Percentiles rank a stretch among this genome's conserved stretches.
Conservation (phyloP, 1,284 basidiomycete genomes). For the Naganishia sp. region DNA sequence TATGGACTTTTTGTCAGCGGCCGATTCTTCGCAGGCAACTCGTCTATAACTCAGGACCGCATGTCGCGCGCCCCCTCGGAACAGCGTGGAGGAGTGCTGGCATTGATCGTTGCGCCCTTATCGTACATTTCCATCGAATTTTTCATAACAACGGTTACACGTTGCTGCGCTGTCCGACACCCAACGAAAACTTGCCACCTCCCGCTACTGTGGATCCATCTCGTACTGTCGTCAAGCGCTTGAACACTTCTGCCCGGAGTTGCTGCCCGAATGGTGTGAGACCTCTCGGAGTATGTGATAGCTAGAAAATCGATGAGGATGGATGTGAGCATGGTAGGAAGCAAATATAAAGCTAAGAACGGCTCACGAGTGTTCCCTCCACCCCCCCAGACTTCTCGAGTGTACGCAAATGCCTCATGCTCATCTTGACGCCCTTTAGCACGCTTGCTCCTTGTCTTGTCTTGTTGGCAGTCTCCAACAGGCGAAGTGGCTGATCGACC, state of each 20-base stretch:
- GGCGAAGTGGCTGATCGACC: constrained; percentile 41
- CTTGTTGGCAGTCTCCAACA: constrained; percentile 37
- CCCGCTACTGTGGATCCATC: constrained; percentile 11
- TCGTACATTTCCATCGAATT: background rate
- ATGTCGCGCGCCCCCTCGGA: background rate
- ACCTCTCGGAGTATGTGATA: constrained; percentile 45
- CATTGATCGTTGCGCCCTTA: background rate
- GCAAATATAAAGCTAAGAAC: background rate
- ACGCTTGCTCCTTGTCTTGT: constrained; percentile 19
- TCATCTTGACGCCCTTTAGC: constrained; percentile 46
- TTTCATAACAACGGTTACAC: background rate
- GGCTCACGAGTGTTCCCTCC: constrained; percentile 51
- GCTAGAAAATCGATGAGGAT: constrained; percentile 34
- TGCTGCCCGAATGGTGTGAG: constrained; percentile 47
- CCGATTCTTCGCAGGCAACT: too few species aligned
- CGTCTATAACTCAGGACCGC: background rate
- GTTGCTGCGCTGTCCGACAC: constrained; percentile 5
- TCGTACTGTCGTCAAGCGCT: constrained; percentile 39
- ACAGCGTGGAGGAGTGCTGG: background rate
- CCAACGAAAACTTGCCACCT: constrained; percentile 13
- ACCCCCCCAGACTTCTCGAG: constrained; percentile 52
- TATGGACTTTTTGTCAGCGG: too few species aligned
- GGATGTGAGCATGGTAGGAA: background rate
- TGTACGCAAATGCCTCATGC: constrained; percentile 43
- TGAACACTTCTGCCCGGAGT: constrained; percentile 49